Conservation (phyloP, 257 asterid genomes). For the Solanum rostratum region DNA sequence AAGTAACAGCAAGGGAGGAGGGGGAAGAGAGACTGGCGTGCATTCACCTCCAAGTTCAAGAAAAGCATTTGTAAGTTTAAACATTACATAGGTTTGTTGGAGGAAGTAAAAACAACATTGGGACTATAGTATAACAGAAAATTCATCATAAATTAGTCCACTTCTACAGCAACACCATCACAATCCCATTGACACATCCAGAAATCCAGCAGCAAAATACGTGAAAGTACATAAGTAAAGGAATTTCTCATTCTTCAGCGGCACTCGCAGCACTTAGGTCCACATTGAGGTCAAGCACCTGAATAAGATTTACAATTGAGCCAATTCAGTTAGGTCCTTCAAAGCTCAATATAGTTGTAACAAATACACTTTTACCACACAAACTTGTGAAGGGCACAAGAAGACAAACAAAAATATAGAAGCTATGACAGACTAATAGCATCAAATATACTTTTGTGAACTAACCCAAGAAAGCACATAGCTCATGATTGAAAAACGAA, state of each 20-base stretch:
- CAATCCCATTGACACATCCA: background rate
- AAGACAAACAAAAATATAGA: background rate
- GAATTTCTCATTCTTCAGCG: constrained; percentile 32
- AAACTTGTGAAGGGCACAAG: background rate
- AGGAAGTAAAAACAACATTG: background rate
- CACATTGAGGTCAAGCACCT: constrained; percentile 37
- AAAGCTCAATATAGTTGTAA: background rate
- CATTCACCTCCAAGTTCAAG: background rate
- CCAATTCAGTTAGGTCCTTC: background rate
- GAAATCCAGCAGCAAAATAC: background rate
- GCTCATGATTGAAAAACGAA: background rate
- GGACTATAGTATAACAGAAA: background rate
- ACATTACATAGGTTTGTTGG: background rate
- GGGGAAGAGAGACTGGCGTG: background rate
- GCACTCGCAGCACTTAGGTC: constrained; percentile 40
- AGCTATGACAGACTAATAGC: background rate
- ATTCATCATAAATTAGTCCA: background rate
- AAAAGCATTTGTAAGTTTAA: background rate
- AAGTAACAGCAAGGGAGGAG: background rate
- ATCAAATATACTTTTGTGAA: background rate
- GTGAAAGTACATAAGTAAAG: background rate
- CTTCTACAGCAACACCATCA: background rate
- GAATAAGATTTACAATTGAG: background rate
- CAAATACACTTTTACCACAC: background rate
- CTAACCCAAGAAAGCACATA: background rate